Percentiles rank a stretch among this genome's conserved stretches.
phyloP scores from a whole-genome alignment of 2,329 filamentous ascomycete species.

The Diplodia seriata region DNA sequence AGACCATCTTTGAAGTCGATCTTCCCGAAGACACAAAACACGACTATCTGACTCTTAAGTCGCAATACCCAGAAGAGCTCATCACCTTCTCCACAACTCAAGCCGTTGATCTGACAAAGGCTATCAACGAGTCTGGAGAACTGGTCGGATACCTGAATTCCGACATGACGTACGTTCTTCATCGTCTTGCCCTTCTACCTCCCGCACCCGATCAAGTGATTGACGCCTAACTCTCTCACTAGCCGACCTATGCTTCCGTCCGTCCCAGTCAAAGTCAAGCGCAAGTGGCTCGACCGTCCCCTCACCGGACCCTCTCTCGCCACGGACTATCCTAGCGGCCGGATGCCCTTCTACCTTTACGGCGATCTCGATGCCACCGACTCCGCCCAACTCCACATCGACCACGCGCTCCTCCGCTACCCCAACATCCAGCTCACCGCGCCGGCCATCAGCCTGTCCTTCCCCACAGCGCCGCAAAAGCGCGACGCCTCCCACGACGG shows the following conservation, averaged over 20 bases:
- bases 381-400: constrained; percentile 45
- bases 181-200: neutral
- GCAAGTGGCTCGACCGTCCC: constrained; percentile 41
- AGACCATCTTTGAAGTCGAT: constrained; percentile 47
- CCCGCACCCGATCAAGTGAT: neutral
- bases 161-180: constrained; percentile 4
- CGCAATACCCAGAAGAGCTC: constrained; percentile 39
- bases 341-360: constrained; percentile 58
- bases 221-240: neutral
- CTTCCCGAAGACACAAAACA: constrained; percentile 36
- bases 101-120: constrained; percentile 38
- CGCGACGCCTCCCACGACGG: neutral
- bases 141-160: constrained; percentile 10
- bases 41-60: constrained; percentile 40
- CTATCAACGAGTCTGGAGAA: constrained; percentile 34
- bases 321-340: constrained; percentile 45
- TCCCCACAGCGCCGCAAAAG: neutral
- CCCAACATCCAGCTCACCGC: constrained; percentile 52
- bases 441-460: constrained; percentile 28
- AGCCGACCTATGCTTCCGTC: constrained; percentile 37
- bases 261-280: constrained; percentile 39
- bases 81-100: constrained; percentile 41
- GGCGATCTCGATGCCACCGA: constrained; percentile 53
- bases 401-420: constrained; percentile 53
- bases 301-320: constrained; percentile 48